Conservation (phyloP, 768 basidiomycete genomes). For the Serendipita sp. region DNA sequence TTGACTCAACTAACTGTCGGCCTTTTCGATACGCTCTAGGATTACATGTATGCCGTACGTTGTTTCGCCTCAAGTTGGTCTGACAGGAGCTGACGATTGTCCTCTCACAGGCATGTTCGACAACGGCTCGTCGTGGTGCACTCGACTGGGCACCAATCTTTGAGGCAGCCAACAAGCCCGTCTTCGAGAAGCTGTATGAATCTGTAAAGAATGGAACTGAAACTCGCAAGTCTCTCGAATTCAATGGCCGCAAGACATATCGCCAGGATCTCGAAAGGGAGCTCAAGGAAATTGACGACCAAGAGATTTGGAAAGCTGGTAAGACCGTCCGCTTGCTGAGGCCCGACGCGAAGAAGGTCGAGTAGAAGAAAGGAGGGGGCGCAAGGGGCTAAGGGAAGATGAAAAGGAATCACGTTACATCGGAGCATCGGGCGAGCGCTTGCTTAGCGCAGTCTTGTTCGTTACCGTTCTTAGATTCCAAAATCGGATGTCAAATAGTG, state of each 20-base stretch:
- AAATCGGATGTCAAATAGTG: no score
- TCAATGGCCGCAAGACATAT: conserved; percentile 86
- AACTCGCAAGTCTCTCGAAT: conserved; percentile 92
- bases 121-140: conserved; percentile 95
- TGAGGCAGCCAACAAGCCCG: conserved; percentile 83
- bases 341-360: conserved; percentile 51
- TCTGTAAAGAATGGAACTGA: conserved; percentile 91
- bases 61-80: background rate
- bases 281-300: conserved; percentile 86
- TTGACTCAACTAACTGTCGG: background rate
- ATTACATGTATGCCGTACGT: background rate
- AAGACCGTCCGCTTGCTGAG: conserved; percentile 78
- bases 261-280: conserved; percentile 85
- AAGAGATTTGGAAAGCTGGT: conserved; percentile 98
- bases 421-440: no score
- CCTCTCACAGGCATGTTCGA: conserved; percentile 99
- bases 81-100: conserved; percentile 23
- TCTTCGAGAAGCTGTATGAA: conserved; percentile 91
- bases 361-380: background rate
- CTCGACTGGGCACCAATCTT: conserved; percentile 98
- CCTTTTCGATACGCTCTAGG: background rate
- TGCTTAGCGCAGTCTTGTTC: no score
- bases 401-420: no score
- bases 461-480: no score
- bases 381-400: no score